Evolutionary conservation across 2,329 filamentous ascomycete genomes (phyloP).

Genomic region (Triangularia setosa): DNA sequence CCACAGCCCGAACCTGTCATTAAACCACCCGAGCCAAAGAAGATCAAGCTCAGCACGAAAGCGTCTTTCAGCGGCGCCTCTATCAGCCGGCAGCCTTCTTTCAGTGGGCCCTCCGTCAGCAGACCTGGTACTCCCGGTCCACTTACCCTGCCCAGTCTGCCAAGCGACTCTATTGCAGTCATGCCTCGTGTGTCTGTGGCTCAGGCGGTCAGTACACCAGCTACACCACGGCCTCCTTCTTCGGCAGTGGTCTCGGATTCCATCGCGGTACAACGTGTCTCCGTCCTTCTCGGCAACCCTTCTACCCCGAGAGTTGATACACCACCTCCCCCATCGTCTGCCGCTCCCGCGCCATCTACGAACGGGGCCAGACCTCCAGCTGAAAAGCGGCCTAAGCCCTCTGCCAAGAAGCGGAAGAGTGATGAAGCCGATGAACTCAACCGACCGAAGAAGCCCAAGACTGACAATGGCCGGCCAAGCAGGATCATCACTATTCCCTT

Average conservation of each 20-base stretch:
- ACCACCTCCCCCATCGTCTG: conserved; percentile 11
- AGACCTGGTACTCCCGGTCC: conserved; percentile 17
- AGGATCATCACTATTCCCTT: conserved; percentile 26
- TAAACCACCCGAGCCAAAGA: conserved; percentile 30
- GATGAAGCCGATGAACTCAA: conserved; percentile 24
- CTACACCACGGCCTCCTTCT: background rate
- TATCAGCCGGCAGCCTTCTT: conserved; percentile 15
- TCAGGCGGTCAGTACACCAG: background rate
- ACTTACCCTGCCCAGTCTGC: conserved; percentile 6
- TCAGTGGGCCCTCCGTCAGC: conserved; percentile 20
- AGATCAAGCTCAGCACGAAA: conserved; percentile 30
- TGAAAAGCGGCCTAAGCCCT: conserved; percentile 23
- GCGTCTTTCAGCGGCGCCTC: conserved; percentile 23
- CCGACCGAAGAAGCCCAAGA: conserved; percentile 29
- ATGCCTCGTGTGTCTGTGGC: conserved; percentile 15
- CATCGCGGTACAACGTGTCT: conserved; percentile 26
- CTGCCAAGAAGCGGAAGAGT: conserved; percentile 30
- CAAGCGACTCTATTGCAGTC: conserved; percentile 26
- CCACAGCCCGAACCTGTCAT: conserved; percentile 13
- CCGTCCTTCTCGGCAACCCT: conserved; percentile 12
- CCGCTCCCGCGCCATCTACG: background rate
- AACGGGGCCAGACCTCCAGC: conserved; percentile 11
- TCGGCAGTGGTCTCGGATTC: conserved; percentile 19
- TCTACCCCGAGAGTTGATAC: conserved; percentile 18
- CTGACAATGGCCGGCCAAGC: conserved; percentile 13